phyloP scores from a whole-genome alignment of 1,284 basidiomycete genomes.

The Xerocomus cyaneibrunnescens region DNA sequence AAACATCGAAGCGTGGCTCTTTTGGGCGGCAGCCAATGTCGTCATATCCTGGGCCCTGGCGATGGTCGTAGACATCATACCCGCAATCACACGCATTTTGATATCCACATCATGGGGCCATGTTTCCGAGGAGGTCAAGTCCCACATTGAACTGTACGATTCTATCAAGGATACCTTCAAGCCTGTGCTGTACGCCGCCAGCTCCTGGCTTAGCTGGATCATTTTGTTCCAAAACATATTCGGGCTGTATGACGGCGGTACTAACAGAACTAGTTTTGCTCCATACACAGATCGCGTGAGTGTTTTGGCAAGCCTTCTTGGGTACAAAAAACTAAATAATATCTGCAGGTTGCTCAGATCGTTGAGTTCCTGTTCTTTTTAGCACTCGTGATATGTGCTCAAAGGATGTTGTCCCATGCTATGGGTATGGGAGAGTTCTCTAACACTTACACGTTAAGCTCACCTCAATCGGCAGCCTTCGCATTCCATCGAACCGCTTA shows the following conservation, averaged over 20 bases:
- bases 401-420: constrained; percentile 65
- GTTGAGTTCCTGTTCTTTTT: constrained; percentile 73
- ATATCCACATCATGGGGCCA: constrained; percentile 70
- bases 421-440: constrained; percentile 38
- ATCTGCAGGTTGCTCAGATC: constrained; percentile 48
- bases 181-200: constrained; percentile 65
- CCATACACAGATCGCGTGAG: constrained; percentile 48
- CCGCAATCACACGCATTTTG: constrained; percentile 49
- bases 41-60: constrained; percentile 75
- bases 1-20: constrained; percentile 74
- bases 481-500: constrained; percentile 77
- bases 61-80: constrained; percentile 65
- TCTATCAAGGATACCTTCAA: constrained; percentile 67
- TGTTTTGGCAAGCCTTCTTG: not conserved
- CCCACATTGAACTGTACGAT: constrained; percentile 64
- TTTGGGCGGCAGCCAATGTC: constrained; percentile 75
- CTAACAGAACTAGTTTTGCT: constrained; percentile 49
- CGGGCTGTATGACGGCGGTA: constrained; percentile 46
- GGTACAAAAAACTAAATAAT: not conserved
- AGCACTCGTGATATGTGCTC: constrained; percentile 55
- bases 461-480: constrained; percentile 45
- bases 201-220: constrained; percentile 66
- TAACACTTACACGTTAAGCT: constrained; percentile 1
- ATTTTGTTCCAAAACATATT: constrained; percentile 67
- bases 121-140: constrained; percentile 66